Evolutionary conservation across 805 yeast species (phyloP).

Genomic region (Candida ascalaphidarum): DNA sequence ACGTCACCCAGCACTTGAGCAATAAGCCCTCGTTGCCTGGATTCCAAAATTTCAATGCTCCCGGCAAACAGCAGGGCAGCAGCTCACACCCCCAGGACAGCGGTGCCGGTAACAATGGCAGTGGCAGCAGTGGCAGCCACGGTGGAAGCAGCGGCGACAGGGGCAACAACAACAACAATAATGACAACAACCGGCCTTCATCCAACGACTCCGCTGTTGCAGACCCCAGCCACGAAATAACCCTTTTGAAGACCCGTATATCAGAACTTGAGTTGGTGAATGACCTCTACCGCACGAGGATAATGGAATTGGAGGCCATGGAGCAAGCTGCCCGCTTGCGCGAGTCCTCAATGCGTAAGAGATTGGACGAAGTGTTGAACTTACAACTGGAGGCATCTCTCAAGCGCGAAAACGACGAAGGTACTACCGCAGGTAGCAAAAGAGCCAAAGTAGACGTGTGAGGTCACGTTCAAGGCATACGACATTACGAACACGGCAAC

Average conservation of each 20-base stretch:
- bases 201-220: constrained; percentile 1
- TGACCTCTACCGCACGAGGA: constrained; percentile 77
- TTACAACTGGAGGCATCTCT: constrained; percentile 14
- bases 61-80: too few relatives aligned
- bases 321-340: constrained; percentile 47
- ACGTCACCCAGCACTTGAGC: constrained; percentile 8
- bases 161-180: constrained; percentile 6
- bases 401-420: constrained; percentile 4
- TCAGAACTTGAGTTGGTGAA: constrained; percentile 86
- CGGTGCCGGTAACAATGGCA: too few relatives aligned
- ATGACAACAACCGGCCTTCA: constrained; percentile 3
- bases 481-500: too few relatives aligned
- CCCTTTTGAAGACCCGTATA: constrained; percentile 60
- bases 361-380: constrained; percentile 37
- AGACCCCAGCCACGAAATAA: constrained; percentile 29
- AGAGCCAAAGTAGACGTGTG: constrained; percentile 3
- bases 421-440: constrained; percentile 1
- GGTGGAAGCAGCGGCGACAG: not conserved
- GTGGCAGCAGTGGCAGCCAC: not conserved
- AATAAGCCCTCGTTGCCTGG: constrained; percentile 18
- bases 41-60: constrained; percentile 8
- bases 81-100: too few relatives aligned
- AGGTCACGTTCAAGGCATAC: too few relatives aligned
- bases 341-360: constrained; percentile 37
- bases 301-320: constrained; percentile 71